Base-by-base conservation (phyloP, 2,329 filamentous ascomycete genomes). In the Acarospora socialis region DNA sequence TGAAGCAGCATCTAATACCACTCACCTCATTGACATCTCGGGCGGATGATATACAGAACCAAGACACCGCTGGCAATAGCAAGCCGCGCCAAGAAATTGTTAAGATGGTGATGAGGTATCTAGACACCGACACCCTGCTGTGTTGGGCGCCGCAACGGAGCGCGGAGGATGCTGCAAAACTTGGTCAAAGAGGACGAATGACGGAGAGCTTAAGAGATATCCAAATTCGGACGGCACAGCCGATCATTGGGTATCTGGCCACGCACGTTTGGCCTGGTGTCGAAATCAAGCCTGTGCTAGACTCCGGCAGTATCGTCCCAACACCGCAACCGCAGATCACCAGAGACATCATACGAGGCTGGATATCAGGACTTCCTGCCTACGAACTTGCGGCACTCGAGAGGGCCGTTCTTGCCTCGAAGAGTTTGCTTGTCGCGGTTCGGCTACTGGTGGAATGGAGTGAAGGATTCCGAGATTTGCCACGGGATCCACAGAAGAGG, bases 341-440 rank as follows among this genome's bases (percentile, higher is more conserved):
- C n/a, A 67, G 73, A 34, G 73, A 81, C 42, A 70, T 87, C 4
- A 74, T 95, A 16, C 66, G 68, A 41, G 73, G 73, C 5, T 95
- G 90, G 86, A 63, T 92, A 3, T 56, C 61, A 26, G 71, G 70
- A 0, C 64, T 95, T 6, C 68, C 71, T 7, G 62, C 77, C 0
- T 92, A 79, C 60, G 84, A 94, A 52, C 65, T 98, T 19, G 83
- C 87, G 0, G 90, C 78, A 0, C 57, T 95, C 14, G 90, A 98
- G 61, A 66, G 86, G 36, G 84, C 72, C 1, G 73, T 81, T 4
- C 61, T 95, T 30, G 84, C 84, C 1, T 79, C 78, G 30, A 98
- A 98, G 68, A 86, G 84, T 43, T 52, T 98, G 39, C 57, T 94
- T 4, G 68, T 81, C 6, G 86, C 77, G 4, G 74, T 73, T 12